Percentiles rank a stretch among this genome's conserved stretches.
These are phyloP conservation scores for Rhodotorula paludigena DNA, from an alignment of 768 basidiomycete genomes.

Conservation along the genomic window DNA sequence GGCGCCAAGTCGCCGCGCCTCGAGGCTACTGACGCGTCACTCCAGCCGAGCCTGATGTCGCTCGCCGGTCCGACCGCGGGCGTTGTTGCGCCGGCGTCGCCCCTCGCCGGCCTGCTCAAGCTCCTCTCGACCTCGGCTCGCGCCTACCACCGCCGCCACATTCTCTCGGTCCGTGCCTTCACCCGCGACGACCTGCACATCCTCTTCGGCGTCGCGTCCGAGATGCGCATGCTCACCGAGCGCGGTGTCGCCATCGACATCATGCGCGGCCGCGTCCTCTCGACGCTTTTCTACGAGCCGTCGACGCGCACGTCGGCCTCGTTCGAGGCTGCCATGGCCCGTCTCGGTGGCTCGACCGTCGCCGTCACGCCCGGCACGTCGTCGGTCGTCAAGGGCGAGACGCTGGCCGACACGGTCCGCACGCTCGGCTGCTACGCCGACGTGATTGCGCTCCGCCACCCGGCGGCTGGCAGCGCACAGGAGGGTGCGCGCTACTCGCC, in stretches of 20 bases:
- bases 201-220: constrained; percentile 87
- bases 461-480: constrained; percentile 88
- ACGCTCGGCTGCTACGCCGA: constrained; percentile 94
- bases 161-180: constrained; percentile 91
- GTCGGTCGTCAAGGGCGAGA: constrained; percentile 90
- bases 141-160: constrained; percentile 86
- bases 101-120: constrained; percentile 19
- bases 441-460: constrained; percentile 89
- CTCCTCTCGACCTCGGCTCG: constrained; percentile 52
- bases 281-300: constrained; percentile 91
- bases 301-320: constrained; percentile 92
- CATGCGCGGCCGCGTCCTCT: constrained; percentile 82
- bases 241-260: constrained; percentile 81
- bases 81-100: constrained; percentile 2
- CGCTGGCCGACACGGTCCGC: constrained; percentile 82
- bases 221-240: constrained; percentile 95
- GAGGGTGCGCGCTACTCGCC: constrained; percentile 93
- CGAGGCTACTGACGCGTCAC: constrained; percentile 26
- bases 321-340: constrained; percentile 98
- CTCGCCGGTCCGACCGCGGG: constrained; percentile 17
- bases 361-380: constrained; percentile 72
- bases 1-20: constrained; percentile 34
- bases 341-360: constrained; percentile 94
- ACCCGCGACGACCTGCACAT: constrained; percentile 81
- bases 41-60: constrained; percentile 41